Base-by-base conservation (phyloP, 2,329 filamentous ascomycete species). In the Aspergillus brasiliensis region DNA sequence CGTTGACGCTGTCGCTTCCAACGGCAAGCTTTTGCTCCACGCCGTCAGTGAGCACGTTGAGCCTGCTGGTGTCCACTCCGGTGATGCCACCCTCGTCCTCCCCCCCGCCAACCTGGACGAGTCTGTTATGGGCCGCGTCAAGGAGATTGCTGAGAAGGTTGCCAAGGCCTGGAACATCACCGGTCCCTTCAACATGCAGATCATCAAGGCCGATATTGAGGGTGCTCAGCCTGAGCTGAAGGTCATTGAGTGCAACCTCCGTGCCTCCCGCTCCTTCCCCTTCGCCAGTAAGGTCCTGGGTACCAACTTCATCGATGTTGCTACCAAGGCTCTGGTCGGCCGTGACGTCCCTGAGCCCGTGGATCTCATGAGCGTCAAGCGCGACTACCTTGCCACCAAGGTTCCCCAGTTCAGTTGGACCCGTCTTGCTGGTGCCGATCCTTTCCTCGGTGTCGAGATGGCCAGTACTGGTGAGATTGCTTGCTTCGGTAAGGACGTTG, bases 131-230 rank as follows among this genome's bases (percentile, higher is more conserved):
- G 86, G 86, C 66, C 91, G 95, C 62, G 86, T 97, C 73, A 98
- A 97, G 87, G 91, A 91, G 69, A 98, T 99, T 69, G 94, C 95
- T 15, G 80, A 93, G 78, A 98, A 97, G 86, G 93, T 99, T 55
- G 95, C 95, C 67, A 91, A 95, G 80, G 95, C 95, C 51, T 97
- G 94, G 92, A 92, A 86, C 73, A 98, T 98, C 77, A 98, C 92
- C 19, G 95, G 95, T 57, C 95, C 95, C 60, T 99, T 98, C 87
- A 99, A 99, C 85, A 98, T 99, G 94, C 95, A 99, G 76, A 96
- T 99, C 79, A 98, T 99, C 85, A 96, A 96, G 82, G 92, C 91
- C 37, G 84, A 91, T 11, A 83, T 90, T 31, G 88, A 91, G 60
- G 90, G 90, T 59, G 89, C 88, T 58, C 85, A 89, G 72, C 86